phyloP scores from a whole-genome alignment of 768 basidiomycete species.

The Mycena floridula region DNA sequence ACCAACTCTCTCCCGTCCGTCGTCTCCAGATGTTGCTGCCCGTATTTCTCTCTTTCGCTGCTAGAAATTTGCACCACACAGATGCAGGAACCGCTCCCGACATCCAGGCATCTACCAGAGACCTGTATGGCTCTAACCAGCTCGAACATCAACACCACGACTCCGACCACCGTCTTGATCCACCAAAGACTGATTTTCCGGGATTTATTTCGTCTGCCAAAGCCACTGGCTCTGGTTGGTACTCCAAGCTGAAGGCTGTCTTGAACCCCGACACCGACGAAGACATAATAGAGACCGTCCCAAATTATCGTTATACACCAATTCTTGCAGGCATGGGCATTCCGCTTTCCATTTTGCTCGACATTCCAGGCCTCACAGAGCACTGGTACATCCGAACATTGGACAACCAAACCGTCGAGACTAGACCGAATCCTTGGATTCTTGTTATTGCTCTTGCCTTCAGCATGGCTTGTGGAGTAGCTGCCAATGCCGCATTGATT shows the following conservation, averaged over 20 bases:
- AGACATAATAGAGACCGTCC: conserved; percentile 28
- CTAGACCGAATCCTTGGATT: conserved; percentile 45
- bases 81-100: too few relatives aligned
- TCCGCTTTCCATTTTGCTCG: conserved; percentile 75
- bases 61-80: too few relatives aligned
- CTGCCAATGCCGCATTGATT: conserved; percentile 66
- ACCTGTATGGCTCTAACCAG: too few relatives aligned
- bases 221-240: too few relatives aligned
- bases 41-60: too few relatives aligned
- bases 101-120: too few relatives aligned
- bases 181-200: too few relatives aligned
- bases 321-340: conserved; percentile 64
- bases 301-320: conserved; percentile 58
- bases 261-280: conserved; percentile 13
- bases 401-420: conserved; percentile 37
- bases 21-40: too few relatives aligned
- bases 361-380: conserved; percentile 75
- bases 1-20: too few relatives aligned
- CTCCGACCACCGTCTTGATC: too few relatives aligned
- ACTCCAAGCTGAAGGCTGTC: conserved; percentile 6
- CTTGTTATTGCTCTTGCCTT: conserved; percentile 57
- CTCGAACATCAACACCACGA: too few relatives aligned
- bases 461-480: conserved; percentile 60
- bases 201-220: too few relatives aligned
- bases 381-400: conserved; percentile 65